Evolutionary conservation across 2,329 filamentous ascomycete species (phyloP).

Genomic region (Fusarium brachygibbosum): DNA sequence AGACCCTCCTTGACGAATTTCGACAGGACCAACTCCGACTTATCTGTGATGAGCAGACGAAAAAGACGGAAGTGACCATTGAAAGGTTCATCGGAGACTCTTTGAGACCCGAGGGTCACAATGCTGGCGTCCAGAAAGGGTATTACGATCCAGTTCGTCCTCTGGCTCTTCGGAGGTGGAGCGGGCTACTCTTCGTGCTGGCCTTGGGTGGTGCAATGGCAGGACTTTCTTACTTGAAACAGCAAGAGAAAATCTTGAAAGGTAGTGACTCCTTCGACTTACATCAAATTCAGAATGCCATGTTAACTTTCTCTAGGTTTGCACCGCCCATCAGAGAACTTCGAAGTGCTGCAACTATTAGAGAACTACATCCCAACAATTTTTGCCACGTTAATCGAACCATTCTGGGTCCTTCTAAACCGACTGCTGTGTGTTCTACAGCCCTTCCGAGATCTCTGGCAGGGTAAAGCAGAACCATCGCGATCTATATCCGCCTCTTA

Average conservation of each 20-base stretch:
- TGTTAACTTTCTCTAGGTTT: too few species aligned
- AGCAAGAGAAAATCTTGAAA: slow-evolving; percentile 27
- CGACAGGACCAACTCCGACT: slow-evolving; percentile 37
- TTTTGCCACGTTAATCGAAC: slow-evolving; percentile 68
- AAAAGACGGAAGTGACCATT: not conserved
- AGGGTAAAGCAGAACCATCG: slow-evolving; percentile 54
- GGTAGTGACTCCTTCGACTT: too few species aligned
- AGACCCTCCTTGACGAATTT: slow-evolving; percentile 11
- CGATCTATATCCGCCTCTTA: slow-evolving; percentile 61
- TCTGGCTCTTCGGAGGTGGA: slow-evolving; percentile 28
- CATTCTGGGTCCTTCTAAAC: slow-evolving; percentile 68
- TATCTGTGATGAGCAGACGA: not conserved
- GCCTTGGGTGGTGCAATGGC: slow-evolving; percentile 32
- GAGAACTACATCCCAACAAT: slow-evolving; percentile 67
- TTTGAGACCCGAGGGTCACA: too few species aligned
- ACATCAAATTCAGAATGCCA: too few species aligned
- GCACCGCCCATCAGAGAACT: slow-evolving; percentile 49
- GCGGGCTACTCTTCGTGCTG: slow-evolving; percentile 34
- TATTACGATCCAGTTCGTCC: slow-evolving; percentile 49
- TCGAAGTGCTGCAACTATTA: slow-evolving; percentile 55
- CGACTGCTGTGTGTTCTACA: slow-evolving; percentile 66
- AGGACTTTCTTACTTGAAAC: slow-evolving; percentile 44
- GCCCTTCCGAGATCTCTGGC: slow-evolving; percentile 64
- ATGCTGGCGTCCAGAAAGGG: slow-evolving; percentile 1
- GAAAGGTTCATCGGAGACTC: not conserved